Conservation (phyloP, 2,329 filamentous ascomycete species). For the Xylaria sp. region DNA sequence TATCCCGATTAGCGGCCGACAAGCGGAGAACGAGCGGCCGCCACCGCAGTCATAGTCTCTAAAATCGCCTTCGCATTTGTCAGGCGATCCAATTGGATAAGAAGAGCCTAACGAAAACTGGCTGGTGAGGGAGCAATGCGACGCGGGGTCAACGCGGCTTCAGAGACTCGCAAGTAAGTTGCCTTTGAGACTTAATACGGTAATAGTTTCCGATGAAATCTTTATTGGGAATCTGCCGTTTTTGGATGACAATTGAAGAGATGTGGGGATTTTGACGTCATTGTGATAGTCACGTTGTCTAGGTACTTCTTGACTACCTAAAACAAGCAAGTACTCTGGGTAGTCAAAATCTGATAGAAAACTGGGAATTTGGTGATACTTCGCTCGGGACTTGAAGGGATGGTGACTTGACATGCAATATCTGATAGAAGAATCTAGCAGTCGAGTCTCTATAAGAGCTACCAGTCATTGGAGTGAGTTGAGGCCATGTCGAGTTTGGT, state of each 20-base stretch:
- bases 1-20: not conserved
- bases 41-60: not conserved
- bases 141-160: not conserved
- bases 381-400: too few relatives aligned
- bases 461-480: not conserved
- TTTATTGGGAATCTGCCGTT: not conserved
- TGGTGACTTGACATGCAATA: not conserved
- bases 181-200: not conserved
- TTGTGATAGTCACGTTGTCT: not conserved
- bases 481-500: not conserved
- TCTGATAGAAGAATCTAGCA: not conserved
- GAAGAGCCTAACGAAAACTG: not conserved
- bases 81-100: conserved; percentile 32
- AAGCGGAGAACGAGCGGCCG: not conserved
- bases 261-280: not conserved
- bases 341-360: too few relatives aligned
- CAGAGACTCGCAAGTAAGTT: not conserved
- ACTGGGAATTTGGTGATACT: too few relatives aligned
- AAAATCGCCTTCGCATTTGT: not conserved
- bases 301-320: too few relatives aligned
- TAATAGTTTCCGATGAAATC: not conserved
- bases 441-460: not conserved
- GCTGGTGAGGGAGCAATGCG: not conserved
- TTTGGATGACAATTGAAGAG: not conserved
- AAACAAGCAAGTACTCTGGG: not conserved